Conservation (phyloP, 2,329 filamentous ascomycete species). For the Tolypocladium guangdongense region DNA sequence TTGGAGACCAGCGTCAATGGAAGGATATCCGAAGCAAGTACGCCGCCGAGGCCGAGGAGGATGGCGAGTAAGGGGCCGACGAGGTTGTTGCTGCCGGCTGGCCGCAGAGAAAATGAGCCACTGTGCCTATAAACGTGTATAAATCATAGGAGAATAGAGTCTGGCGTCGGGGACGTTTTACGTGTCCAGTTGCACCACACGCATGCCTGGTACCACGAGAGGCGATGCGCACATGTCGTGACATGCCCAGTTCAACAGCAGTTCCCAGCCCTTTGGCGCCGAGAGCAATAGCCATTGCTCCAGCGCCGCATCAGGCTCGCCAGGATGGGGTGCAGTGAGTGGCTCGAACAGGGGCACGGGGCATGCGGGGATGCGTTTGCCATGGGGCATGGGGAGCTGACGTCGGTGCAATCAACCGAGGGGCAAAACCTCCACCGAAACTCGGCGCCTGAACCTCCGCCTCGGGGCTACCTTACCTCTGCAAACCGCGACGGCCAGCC, state of each 20-base stretch:
- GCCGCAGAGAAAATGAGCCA: conserved; percentile 4
- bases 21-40: conserved; percentile 96
- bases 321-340: background rate
- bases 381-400: background rate
- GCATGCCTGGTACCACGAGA: background rate
- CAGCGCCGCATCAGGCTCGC: background rate
- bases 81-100: conserved; percentile 4
- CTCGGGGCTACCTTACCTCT: background rate
- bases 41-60: conserved; percentile 58
- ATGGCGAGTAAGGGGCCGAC: conserved; percentile 34
- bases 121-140: conserved; percentile 21
- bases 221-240: background rate
- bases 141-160: conserved; percentile 20
- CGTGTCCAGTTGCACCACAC: background rate
- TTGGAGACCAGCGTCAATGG: conserved; percentile 74
- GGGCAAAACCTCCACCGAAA: background rate
- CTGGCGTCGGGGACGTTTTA: conserved; percentile 3
- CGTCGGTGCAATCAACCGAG: conserved; percentile 3
- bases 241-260: background rate
- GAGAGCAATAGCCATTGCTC: background rate
- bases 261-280: background rate
- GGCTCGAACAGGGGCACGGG: background rate
- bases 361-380: background rate
- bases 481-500: background rate
- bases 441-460: background rate